phyloP scores from a whole-genome alignment of 2,329 filamentous ascomycete genomes.

The Lachnellula hyalina region DNA sequence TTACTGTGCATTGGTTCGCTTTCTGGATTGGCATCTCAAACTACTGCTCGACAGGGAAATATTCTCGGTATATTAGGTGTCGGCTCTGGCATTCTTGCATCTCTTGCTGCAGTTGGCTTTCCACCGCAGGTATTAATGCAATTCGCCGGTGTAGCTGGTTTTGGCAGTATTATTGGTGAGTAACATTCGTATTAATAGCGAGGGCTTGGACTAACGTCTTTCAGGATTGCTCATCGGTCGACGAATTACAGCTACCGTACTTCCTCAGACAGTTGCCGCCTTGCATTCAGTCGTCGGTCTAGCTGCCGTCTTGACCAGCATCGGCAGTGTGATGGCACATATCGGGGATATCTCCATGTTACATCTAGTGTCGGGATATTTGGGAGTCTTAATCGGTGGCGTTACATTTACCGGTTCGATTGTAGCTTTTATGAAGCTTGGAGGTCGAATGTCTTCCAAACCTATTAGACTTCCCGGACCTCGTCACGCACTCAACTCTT shows the following conservation, averaged over 20 bases:
- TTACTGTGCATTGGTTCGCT: constrained; percentile 81
- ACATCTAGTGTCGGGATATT: constrained; percentile 79
- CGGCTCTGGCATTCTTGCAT: constrained; percentile 74
- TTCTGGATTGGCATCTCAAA: constrained; percentile 74
- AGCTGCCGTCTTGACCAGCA: constrained; percentile 81
- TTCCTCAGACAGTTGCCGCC: constrained; percentile 85
- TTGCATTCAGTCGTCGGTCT: constrained; percentile 87
- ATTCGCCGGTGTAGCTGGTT: constrained; percentile 68
- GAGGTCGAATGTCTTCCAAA: constrained; percentile 74
- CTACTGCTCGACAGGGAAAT: constrained; percentile 79
- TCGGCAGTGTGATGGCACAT: constrained; percentile 76
- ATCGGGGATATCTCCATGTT: constrained; percentile 66
- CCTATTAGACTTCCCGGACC: constrained; percentile 65
- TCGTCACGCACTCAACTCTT: constrained; percentile 70
- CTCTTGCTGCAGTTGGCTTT: constrained; percentile 75
- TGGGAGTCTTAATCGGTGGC: constrained; percentile 81
- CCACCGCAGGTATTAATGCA: constrained; percentile 72
- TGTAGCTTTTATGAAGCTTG: constrained; percentile 83
- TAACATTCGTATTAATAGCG: neutral
- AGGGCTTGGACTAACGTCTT: neutral
- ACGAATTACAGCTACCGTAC: constrained; percentile 79
- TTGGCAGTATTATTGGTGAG: constrained; percentile 60
- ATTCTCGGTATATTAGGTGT: constrained; percentile 84
- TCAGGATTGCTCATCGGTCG: constrained; percentile 70
- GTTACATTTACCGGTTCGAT: constrained; percentile 90